Evolutionary conservation across 495 filamentous ascomycete genomes (phyloP), one percentile per base, ranked within the genome.

Genomic region (Podospora australis): DNA sequence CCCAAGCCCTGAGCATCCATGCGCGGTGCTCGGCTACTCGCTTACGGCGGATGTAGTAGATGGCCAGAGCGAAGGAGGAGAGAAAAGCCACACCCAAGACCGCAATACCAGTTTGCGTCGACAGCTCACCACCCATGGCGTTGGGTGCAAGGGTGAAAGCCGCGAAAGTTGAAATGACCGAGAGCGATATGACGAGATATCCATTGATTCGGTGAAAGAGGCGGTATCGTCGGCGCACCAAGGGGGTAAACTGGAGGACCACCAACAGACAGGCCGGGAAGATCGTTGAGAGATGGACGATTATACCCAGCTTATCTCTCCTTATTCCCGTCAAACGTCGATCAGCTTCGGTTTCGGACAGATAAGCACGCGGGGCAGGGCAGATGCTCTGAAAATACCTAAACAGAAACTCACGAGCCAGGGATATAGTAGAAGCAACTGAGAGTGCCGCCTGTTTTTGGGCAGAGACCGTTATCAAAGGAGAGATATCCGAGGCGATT

Each of bases 11-110:
- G 16, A 81, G 56, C 76, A 78, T 81, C 78, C 77, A 82, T 2
- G 70, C 71, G 6, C 78, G 60, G 50, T 82, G 78, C 49, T 79
- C 69, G 25, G 78, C 76, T 29, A 82, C 73, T 44, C 75, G 75
- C 6, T 75, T 53, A 3, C 66, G 58, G 57, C 74, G 75, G 59
- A 80, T 70, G 55, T 78, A 80, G 56, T 68, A 67, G 36, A 65
- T 71, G 16, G 75, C 71, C 54, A 77, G 49, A 0, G 38, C 45
- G 16, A 74, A 48, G 14, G 59, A 51, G 8, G 49, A 29, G 2
- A 70, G 53, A 14, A 69, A 68, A 25, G 67, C 23, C 36, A 77
- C 56, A 0, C 50, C 65, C 19, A 78, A 30, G 2, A 63, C 23
- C 3, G 68, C 71, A 0, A 67, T 44, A 1, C 24, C 55, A 1